Evolutionary conservation across 2,329 filamentous ascomycete species (phyloP).

Genomic region (Fusarium equiseti): DNA sequence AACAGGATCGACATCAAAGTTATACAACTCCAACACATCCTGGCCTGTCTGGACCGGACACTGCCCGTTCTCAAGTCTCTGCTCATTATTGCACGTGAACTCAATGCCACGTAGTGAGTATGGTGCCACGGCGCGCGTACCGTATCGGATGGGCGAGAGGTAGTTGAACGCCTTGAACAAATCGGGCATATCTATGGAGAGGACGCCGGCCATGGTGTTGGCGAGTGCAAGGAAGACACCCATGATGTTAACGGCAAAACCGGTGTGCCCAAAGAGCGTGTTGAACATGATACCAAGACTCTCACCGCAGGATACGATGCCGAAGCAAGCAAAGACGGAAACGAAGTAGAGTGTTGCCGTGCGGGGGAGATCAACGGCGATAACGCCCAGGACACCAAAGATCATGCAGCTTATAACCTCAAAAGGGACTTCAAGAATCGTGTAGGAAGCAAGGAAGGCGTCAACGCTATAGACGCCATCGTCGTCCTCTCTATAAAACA

Average conservation of each 20-base stretch:
- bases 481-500: constrained; percentile 82
- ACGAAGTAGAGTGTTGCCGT: constrained; percentile 76
- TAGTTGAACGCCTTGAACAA: constrained; percentile 78
- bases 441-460: constrained; percentile 78
- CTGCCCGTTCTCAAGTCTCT: constrained; percentile 68
- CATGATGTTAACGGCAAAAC: constrained; percentile 81
- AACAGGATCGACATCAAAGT: constrained; percentile 70
- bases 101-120: constrained; percentile 70
- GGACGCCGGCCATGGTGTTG: constrained; percentile 77
- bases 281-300: constrained; percentile 84
- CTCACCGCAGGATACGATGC: constrained; percentile 80
- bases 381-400: constrained; percentile 72
- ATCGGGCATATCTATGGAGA: constrained; percentile 76
- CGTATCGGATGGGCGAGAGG: constrained; percentile 78
- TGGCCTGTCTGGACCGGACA: constrained; percentile 76
- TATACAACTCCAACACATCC: constrained; percentile 76
- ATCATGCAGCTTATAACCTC: constrained; percentile 74
- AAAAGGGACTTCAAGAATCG: constrained; percentile 77
- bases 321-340: constrained; percentile 76
- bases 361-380: constrained; percentile 74
- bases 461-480: constrained; percentile 79
- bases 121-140: constrained; percentile 73
- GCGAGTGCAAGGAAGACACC: constrained; percentile 77
- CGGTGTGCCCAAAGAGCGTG: constrained; percentile 78
- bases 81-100: constrained; percentile 73